Evolutionary conservation across 1,284 basidiomycete genomes (phyloP).

Genomic region (Rhodotorula sp.): DNA sequence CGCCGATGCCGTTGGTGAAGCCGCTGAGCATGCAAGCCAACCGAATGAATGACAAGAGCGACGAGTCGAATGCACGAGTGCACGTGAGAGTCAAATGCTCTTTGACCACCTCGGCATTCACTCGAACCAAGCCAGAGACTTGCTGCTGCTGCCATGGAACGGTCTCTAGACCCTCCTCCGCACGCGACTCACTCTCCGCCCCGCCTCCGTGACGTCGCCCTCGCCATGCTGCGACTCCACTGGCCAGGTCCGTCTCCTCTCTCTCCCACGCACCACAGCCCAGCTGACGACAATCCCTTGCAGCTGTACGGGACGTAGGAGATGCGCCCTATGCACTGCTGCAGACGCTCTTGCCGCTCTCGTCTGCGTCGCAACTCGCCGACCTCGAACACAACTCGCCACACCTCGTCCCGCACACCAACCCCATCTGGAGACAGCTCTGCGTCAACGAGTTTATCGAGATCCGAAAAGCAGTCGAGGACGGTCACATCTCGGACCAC

Average conservation of each 20-base stretch:
- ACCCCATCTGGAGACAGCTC: constrained; percentile 28
- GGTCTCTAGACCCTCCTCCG: too few species aligned
- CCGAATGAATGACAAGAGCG: not conserved
- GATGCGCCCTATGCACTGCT: constrained; percentile 23
- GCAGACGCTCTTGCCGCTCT: constrained; percentile 3
- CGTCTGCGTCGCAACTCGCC: constrained; percentile 21
- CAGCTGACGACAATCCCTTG: not conserved
- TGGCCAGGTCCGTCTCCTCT: constrained; percentile 15
- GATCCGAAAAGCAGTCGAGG: constrained; percentile 34
- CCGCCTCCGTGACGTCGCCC: not conserved
- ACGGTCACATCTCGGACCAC: constrained; percentile 5
- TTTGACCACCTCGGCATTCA: too few species aligned
- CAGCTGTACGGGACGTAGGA: constrained; percentile 29
- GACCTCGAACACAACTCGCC: constrained; percentile 29
- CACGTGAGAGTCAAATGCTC: too few species aligned
- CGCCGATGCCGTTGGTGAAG: not conserved
- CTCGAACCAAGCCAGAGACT: too few species aligned
- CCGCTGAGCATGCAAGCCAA: not conserved
- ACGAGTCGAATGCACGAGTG: too few species aligned
- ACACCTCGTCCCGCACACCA: constrained; percentile 12
- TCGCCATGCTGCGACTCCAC: constrained; percentile 8
- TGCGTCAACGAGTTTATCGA: constrained; percentile 34
- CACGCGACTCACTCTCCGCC: not conserved
- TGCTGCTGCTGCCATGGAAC: not conserved
- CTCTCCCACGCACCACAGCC: not conserved